These are phyloP conservation scores for Apostasia ramifera DNA, from an alignment of 106 monocot genomes.

Conservation along the genomic window DNA sequence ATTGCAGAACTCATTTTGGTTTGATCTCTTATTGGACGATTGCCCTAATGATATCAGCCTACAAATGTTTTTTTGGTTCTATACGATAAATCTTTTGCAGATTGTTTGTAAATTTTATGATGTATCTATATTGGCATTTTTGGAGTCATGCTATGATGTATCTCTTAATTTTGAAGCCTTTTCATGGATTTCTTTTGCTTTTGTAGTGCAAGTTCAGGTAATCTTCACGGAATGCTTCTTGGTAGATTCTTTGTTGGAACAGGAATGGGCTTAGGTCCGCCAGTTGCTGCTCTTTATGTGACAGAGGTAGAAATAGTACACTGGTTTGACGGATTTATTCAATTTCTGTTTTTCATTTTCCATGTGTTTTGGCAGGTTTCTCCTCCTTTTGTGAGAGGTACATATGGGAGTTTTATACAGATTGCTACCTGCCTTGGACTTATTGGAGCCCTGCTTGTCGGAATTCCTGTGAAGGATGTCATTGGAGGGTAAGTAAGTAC, in stretches of 20 bases:
- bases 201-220: conserved; percentile 67
- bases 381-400: conserved; percentile 86
- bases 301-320: conserved; percentile 53
- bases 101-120: background rate
- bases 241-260: conserved; percentile 96
- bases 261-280: conserved; percentile 91
- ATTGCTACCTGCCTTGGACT: conserved; percentile 98
- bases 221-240: conserved; percentile 71
- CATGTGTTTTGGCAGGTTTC: conserved; percentile 51
- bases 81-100: background rate
- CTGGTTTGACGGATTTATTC: background rate
- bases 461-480: conserved; percentile 67
- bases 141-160: background rate
- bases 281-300: conserved; percentile 87
- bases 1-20: no score
- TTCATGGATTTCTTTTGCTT: background rate
- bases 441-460: conserved; percentile 63
- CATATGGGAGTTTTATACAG: conserved; percentile 97
- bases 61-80: background rate
- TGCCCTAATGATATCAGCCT: no score
- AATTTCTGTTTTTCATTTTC: conserved; percentile 3
- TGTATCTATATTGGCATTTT: background rate
- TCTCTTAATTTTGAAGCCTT: background rate
- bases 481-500: conserved; percentile 48
- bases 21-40: no score